A percentile compares a stretch with the other conserved stretches of the same genome.
Evolutionary conservation across 257 asterid species (phyloP).

Genomic region (Plantago major): DNA sequence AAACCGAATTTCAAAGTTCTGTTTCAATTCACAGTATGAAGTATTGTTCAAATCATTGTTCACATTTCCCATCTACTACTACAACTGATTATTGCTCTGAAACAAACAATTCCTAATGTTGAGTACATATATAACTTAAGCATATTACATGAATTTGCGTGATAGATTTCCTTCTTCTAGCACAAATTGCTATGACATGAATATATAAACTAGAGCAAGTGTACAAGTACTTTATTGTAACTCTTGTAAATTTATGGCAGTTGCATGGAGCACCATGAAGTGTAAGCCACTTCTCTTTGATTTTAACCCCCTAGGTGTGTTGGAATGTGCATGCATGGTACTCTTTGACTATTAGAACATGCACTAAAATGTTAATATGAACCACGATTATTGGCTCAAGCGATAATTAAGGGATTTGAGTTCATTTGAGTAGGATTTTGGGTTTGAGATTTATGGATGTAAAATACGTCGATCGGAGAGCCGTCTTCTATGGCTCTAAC

Average conservation of each 20-base stretch:
- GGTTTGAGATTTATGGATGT: too few species aligned
- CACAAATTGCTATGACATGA: constrained; percentile 11
- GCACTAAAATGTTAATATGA: too few species aligned
- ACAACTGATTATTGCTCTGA: not conserved
- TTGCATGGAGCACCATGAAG: constrained; percentile 5
- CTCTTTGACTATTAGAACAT: too few species aligned
- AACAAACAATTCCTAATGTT: not conserved
- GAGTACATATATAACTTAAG: not conserved
- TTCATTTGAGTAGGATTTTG: too few species aligned
- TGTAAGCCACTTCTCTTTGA: not conserved
- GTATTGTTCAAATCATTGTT: constrained; percentile 32
- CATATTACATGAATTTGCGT: constrained; percentile 1
- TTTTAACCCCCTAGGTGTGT: not conserved
- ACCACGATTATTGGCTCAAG: too few species aligned
- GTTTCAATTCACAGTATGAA: not conserved
- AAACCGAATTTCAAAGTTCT: constrained; percentile 30
- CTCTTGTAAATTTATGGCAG: not conserved
- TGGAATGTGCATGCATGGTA: too few species aligned
- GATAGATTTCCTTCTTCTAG: not conserved
- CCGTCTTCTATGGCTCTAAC: too few species aligned
- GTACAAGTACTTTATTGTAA: not conserved
- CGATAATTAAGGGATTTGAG: too few species aligned
- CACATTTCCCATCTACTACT: constrained; percentile 25
- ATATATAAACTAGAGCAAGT: not conserved
- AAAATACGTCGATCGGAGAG: too few species aligned